Conservation (phyloP, 2,329 filamentous ascomycete genomes). For the Whalleya microplaca region DNA sequence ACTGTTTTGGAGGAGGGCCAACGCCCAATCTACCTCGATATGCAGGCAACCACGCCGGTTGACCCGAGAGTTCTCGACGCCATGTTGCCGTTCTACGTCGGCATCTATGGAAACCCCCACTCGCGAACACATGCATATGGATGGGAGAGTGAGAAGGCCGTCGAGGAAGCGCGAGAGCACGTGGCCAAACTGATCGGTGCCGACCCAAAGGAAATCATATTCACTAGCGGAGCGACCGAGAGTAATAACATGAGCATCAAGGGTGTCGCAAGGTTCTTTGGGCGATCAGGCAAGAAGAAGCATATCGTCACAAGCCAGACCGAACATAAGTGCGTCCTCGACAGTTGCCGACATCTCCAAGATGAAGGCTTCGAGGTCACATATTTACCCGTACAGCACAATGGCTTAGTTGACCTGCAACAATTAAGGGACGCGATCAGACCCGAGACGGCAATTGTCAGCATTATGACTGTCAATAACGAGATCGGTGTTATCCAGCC, state of each 20-base stretch:
- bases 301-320: constrained; percentile 98
- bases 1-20: constrained; percentile 91
- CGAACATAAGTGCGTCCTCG: constrained; percentile 97
- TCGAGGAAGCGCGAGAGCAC: constrained; percentile 83
- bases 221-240: constrained; percentile 96
- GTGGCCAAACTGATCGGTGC: constrained; percentile 88
- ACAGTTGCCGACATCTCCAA: constrained; percentile 95
- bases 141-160: constrained; percentile 95
- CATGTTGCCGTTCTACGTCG: constrained; percentile 94
- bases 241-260: constrained; percentile 99
- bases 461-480: constrained; percentile 99
- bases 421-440: constrained; percentile 87
- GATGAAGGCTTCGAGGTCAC: constrained; percentile 96
- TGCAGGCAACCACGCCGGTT: constrained; percentile 95
- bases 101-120: constrained; percentile 95
- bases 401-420: constrained; percentile 82
- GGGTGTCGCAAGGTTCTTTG: constrained; percentile 94
- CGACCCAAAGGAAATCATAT: constrained; percentile 97
- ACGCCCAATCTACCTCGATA: constrained; percentile 95
- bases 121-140: constrained; percentile 97
- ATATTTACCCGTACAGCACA: constrained; percentile 88
- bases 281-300: constrained; percentile 91
- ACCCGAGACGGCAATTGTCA: constrained; percentile 89
- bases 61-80: constrained; percentile 94
- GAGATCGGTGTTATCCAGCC: constrained; percentile 99